Evolutionary conservation across 2,329 filamentous ascomycete genomes (phyloP).

Genomic region (Penicillium sp.): DNA sequence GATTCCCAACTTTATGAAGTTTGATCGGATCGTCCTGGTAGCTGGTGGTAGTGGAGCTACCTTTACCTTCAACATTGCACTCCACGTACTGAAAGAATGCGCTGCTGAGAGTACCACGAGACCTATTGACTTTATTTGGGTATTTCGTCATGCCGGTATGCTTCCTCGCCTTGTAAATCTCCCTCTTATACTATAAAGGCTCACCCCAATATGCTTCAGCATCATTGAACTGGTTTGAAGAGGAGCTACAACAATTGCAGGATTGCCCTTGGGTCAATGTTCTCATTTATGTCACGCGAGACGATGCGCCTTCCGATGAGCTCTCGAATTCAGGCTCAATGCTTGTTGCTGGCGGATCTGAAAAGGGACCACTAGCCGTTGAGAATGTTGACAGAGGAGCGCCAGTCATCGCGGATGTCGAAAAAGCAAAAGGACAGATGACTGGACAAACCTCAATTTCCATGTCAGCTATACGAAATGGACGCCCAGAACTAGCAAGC

Average conservation of each 20-base stretch:
- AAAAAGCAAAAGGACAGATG: conserved; percentile 2
- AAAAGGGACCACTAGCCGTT: not conserved
- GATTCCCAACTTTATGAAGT: conserved; percentile 13
- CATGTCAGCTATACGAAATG: not conserved
- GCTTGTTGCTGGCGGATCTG: not conserved
- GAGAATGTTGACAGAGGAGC: not conserved
- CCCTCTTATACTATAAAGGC: not conserved
- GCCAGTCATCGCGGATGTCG: conserved; percentile 1
- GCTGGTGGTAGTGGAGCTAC: conserved; percentile 16
- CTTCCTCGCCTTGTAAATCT: not conserved
- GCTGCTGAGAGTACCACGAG: not conserved
- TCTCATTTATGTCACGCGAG: not conserved
- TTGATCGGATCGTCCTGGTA: conserved; percentile 15
- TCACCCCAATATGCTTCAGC: not conserved
- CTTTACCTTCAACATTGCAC: conserved; percentile 8
- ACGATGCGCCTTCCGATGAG: not conserved
- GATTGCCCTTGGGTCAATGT: conserved; percentile 1
- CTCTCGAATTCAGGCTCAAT: not conserved
- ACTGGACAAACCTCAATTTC: not conserved
- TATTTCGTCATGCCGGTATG: conserved; percentile 2
- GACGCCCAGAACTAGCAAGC: conserved; percentile 5
- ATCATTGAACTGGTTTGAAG: conserved; percentile 7
- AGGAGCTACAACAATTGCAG: conserved; percentile 7
- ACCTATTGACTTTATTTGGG: conserved; percentile 13
- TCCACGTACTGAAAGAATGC: conserved; percentile 6